Conservation (phyloP, 106 monocot genomes). For the Dendrobium huoshanense region DNA sequence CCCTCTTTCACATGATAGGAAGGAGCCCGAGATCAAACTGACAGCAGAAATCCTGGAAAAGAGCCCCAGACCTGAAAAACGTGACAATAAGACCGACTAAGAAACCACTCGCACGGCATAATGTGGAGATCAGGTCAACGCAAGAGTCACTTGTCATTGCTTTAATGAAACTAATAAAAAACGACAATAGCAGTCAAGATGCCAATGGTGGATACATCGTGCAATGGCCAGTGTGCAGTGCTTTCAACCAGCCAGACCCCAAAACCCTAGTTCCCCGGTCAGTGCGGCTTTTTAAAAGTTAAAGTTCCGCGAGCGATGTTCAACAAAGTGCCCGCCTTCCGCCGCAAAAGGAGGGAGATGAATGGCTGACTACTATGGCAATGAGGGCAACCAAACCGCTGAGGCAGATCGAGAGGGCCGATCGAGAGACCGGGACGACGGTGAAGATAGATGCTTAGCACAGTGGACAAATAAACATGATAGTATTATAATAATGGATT, state of each 20-base stretch:
- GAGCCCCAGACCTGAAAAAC: background rate
- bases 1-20: background rate
- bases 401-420: background rate
- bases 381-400: background rate
- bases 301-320: background rate
- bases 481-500: too few relatives aligned
- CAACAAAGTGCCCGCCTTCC: background rate
- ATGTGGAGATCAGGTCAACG: background rate
- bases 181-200: background rate
- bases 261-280: conserved; percentile 1
- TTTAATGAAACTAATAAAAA: background rate
- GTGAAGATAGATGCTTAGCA: too few relatives aligned
- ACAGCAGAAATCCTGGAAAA: background rate
- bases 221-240: background rate
- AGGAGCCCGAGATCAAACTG: background rate
- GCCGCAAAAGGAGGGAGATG: background rate
- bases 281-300: too few relatives aligned
- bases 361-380: background rate
- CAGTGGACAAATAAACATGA: too few relatives aligned
- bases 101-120: background rate
- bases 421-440: too few relatives aligned
- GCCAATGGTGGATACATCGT: conserved; percentile 1
- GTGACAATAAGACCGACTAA: background rate
- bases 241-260: background rate
- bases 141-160: background rate